phyloP scores from a whole-genome alignment of 768 basidiomycete genomes.

The Mycena metata region DNA sequence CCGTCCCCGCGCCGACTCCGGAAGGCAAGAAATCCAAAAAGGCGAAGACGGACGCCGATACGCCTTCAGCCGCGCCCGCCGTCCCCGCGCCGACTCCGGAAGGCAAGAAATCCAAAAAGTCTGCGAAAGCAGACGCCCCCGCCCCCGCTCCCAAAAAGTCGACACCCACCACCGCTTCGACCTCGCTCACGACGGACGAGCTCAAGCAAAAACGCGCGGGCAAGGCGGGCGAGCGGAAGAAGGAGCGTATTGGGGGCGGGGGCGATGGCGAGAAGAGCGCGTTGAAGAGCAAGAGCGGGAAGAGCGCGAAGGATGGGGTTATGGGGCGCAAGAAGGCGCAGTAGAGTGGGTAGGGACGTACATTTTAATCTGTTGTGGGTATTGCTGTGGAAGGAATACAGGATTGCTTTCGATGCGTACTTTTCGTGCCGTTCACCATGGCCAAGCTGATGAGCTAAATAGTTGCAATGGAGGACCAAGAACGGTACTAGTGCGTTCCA shows the following conservation, averaged over 20 bases:
- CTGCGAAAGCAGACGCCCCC: background rate
- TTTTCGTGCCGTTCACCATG: too few relatives aligned
- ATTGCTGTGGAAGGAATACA: too few relatives aligned
- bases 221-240: constrained; percentile 69
- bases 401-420: too few relatives aligned
- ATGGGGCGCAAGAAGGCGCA: constrained; percentile 64
- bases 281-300: constrained; percentile 51
- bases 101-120: constrained; percentile 18
- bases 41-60: background rate
- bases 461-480: too few relatives aligned
- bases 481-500: too few relatives aligned
- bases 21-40: constrained; percentile 7
- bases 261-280: too few relatives aligned
- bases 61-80: background rate
- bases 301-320: constrained; percentile 68
- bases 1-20: background rate
- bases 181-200: constrained; percentile 56
- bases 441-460: too few relatives aligned
- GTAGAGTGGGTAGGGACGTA: constrained; percentile 40
- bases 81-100: background rate
- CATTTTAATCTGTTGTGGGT: too few relatives aligned
- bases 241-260: constrained; percentile 51
- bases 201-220: constrained; percentile 66
- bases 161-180: constrained; percentile 21
- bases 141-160: constrained; percentile 4